Evolutionary conservation across 257 asterid species (phyloP).

Genomic region (Handroanthus guayacan): DNA sequence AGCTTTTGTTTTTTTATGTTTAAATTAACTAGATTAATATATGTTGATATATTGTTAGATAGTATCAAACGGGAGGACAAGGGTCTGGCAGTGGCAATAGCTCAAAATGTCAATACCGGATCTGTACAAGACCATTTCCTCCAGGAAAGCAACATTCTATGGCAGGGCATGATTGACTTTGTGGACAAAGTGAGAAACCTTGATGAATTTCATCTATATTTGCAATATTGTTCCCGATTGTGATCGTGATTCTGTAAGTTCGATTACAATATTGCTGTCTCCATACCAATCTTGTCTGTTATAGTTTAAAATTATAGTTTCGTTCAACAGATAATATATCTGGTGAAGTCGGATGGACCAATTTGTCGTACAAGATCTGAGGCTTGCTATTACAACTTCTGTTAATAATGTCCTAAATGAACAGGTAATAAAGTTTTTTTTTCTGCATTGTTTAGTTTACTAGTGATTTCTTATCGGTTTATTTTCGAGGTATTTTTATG

Average conservation of each 20-base stretch:
- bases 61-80: constrained; percentile 90
- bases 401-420: constrained; percentile 50
- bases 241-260: constrained; percentile 88
- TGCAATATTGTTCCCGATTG: constrained; percentile 77
- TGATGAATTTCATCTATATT: constrained; percentile 83
- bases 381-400: constrained; percentile 80
- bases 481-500: background rate
- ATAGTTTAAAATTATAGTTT: constrained; percentile 16
- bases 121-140: constrained; percentile 73
- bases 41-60: constrained; percentile 81
- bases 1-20: constrained; percentile 8
- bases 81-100: constrained; percentile 92
- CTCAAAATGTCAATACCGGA: constrained; percentile 89
- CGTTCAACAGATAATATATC: constrained; percentile 65
- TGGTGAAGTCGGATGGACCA: constrained; percentile 93
- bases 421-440: constrained; percentile 42
- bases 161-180: constrained; percentile 82
- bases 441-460: background rate
- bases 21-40: constrained; percentile 41
- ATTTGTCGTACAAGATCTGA: constrained; percentile 88
- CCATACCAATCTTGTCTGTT: background rate
- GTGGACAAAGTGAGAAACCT: constrained; percentile 95
- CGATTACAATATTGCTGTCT: background rate
- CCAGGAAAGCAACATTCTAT: constrained; percentile 81
- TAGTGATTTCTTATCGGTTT: background rate